Base-by-base conservation (phyloP, 352 stramenopile species). In the Globisporangium perplexum region DNA sequence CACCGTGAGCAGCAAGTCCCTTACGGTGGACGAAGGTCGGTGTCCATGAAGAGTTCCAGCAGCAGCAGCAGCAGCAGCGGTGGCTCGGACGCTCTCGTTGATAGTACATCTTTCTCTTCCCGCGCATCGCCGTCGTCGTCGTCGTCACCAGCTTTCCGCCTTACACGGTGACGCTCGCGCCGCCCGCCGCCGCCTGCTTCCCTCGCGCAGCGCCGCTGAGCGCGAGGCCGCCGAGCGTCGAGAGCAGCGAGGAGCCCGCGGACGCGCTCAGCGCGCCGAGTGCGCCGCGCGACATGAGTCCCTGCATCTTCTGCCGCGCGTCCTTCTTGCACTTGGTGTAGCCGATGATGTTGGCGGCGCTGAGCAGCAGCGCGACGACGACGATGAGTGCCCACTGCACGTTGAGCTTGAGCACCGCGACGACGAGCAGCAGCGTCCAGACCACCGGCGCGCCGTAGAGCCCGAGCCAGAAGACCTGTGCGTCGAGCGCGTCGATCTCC, bases 291-390 rank as follows among this genome's bases (percentile, higher is more conserved):
- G 83, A 87, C 75, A 94, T 89, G 43, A 94, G 59, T 31, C 72
- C 78, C 56, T 89, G 73, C 79, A 94, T 91, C 60, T 91, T 92
- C 39, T 87, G 65, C 51, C 85, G 88, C 50, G 83, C 83, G 60
- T 94, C 83, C 49, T 96, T 93, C 74, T 93, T 97, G 72, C 96
- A 98, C 62, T 98, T 97, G 55, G 96, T 98, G 80, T 99, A 99
- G 28, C 97, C 97, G 63, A 98, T 97, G 46, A 99, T 98, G 72
- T 99, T 99, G 46, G 95, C 94, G 26, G 59, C 71, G 50, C 74
- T 96, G 30, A 99, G 77, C 17, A 89, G 76, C 22, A 99, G 69
- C 35, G 90, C 96, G 48, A 98, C 90, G n/a, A 93, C 52, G 4
- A 96, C 75, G 47, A 98, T 93, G 23, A 98, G 76, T 2, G 97